Evolutionary conservation across 768 basidiomycete species (phyloP).

Genomic region (Punctularia strigosozonata): DNA sequence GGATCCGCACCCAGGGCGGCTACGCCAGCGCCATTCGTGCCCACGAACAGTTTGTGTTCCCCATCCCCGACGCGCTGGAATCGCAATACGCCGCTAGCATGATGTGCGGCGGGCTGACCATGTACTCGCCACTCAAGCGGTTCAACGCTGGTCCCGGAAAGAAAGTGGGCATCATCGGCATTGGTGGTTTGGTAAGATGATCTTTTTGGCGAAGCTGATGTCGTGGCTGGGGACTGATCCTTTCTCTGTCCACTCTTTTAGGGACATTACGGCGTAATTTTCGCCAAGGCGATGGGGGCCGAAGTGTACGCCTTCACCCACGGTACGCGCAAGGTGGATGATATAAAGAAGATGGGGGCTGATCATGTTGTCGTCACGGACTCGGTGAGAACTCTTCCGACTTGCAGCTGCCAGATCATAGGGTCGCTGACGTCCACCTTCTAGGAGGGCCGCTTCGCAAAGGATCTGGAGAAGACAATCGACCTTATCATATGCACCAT

Average conservation of each 20-base stretch:
- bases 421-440: too few relatives aligned
- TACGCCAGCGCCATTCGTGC: conserved; percentile 35
- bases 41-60: conserved; percentile 44
- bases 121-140: conserved; percentile 45
- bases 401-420: too few relatives aligned
- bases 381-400: conserved; percentile 18
- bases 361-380: conserved; percentile 36
- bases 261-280: conserved; percentile 27
- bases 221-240: neutral
- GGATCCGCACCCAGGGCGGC: conserved; percentile 29
- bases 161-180: conserved; percentile 53
- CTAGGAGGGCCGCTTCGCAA: conserved; percentile 21
- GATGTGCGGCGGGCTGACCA: conserved; percentile 55
- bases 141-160: conserved; percentile 48
- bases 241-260: neutral
- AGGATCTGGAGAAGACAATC: conserved; percentile 26
- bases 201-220: neutral
- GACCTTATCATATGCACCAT: conserved; percentile 33
- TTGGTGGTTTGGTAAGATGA: conserved; percentile 35
- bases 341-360: conserved; percentile 48
- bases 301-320: conserved; percentile 51
- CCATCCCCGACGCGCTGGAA: conserved; percentile 41
- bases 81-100: conserved; percentile 48
- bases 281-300: conserved; percentile 42
- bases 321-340: conserved; percentile 36